These are phyloP conservation scores for Pichia sp. DNA, from an alignment of 1,139 yeast genomes.

Conservation along the genomic window DNA sequence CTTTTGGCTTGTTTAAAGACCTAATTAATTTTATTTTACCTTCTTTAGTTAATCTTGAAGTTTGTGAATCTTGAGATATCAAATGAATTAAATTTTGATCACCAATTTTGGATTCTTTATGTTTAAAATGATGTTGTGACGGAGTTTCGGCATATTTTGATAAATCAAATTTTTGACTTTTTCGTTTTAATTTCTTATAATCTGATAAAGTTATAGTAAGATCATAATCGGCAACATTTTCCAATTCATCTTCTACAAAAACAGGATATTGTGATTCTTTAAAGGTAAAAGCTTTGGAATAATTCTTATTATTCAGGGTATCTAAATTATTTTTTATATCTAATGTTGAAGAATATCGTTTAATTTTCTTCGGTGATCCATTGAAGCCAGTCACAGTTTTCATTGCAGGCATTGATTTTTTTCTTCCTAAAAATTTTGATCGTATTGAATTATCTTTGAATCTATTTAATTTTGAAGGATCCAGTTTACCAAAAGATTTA, in stretches of 20 bases:
- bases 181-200: slow-evolving; percentile 21
- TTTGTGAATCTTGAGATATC: slow-evolving; percentile 15
- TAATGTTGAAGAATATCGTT: slow-evolving; percentile 25
- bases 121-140: neutral
- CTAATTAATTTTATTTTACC: slow-evolving; percentile 27
- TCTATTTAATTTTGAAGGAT: slow-evolving; percentile 5
- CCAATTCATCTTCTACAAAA: slow-evolving; percentile 14
- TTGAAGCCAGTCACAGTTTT: slow-evolving; percentile 4
- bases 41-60: slow-evolving; percentile 24
- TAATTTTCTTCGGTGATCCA: slow-evolving; percentile 21
- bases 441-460: slow-evolving; percentile 7
- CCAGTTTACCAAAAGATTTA: slow-evolving; percentile 15
- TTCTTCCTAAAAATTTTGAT: slow-evolving; percentile 16
- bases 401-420: slow-evolving; percentile 26
- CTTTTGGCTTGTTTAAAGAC: slow-evolving; percentile 22
- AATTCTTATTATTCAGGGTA: neutral
- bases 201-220: slow-evolving; percentile 25
- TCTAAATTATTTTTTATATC: slow-evolving; percentile 16
- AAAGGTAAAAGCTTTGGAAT: neutral
- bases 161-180: slow-evolving; percentile 23
- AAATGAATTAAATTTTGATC: neutral
- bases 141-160: slow-evolving; percentile 24
- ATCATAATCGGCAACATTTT: slow-evolving; percentile 22
- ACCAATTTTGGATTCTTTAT: neutral
- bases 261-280: slow-evolving; percentile 1